phyloP scores from a whole-genome alignment of 352 stramenopile genomes.

The Globisporangium spinosum region DNA sequence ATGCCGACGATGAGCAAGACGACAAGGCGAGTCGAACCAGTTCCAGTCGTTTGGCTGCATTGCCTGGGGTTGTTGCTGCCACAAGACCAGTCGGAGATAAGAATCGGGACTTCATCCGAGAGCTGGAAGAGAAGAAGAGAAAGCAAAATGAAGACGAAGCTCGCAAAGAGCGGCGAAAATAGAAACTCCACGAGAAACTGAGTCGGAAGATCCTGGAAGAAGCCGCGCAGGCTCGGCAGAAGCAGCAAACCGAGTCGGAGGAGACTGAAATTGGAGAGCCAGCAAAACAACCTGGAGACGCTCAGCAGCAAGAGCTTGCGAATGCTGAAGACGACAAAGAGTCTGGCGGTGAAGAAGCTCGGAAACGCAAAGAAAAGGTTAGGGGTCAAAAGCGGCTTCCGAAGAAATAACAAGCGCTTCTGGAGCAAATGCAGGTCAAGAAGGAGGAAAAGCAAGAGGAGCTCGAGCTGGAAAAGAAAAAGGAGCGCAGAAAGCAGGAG shows the following conservation, averaged over 20 bases:
- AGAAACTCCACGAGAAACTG: constrained; percentile 60
- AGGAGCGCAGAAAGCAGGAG: constrained; percentile 47
- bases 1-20: constrained; percentile 26
- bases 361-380: constrained; percentile 32
- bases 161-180: constrained; percentile 41
- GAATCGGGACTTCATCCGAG: constrained; percentile 65
- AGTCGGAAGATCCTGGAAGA: constrained; percentile 50
- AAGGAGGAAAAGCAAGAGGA: constrained; percentile 51
- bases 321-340: constrained; percentile 21
- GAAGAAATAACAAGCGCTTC: constrained; percentile 52
- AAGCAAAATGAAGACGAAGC: constrained; percentile 54
- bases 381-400: constrained; percentile 46
- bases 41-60: constrained; percentile 17
- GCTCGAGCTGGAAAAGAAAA: constrained; percentile 41
- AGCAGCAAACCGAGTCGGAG: constrained; percentile 22
- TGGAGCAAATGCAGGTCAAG: constrained; percentile 50
- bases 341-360: constrained; percentile 15
- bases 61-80: constrained; percentile 14
- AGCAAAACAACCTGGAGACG: neutral
- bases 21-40: constrained; percentile 14
- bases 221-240: constrained; percentile 32
- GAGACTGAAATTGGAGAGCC: constrained; percentile 18
- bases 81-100: constrained; percentile 31
- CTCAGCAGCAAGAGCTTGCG: constrained; percentile 10
- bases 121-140: constrained; percentile 68